A percentile compares a stretch with the other conserved stretches of the same genome.
Conservation (phyloP, 371 early-diverging fungal genomes). For the Mortierella sp. region DNA sequence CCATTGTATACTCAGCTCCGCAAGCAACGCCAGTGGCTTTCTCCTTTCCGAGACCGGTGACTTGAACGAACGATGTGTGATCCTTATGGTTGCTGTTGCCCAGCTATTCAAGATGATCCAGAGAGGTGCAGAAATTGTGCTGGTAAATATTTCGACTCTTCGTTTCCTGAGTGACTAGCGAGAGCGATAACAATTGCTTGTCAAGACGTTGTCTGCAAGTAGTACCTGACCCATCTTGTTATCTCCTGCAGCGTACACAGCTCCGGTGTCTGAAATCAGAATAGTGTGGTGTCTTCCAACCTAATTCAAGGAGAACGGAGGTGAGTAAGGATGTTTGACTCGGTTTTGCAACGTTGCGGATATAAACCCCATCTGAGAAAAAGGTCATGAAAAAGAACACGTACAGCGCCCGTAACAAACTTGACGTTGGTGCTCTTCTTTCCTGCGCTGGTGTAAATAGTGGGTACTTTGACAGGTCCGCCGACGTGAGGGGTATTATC, state of each 20-base stretch:
- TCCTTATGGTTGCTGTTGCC: conserved; percentile 55
- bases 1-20: conserved; percentile 62
- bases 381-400: background rate
- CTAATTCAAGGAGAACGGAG: conserved; percentile 3
- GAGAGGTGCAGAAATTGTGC: background rate
- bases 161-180: background rate
- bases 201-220: background rate
- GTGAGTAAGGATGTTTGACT: background rate
- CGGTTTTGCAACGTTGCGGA: background rate
- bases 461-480: conserved; percentile 57
- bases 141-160: background rate
- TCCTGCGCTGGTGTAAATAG: conserved; percentile 42
- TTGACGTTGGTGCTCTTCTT: conserved; percentile 45
- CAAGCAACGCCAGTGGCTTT: conserved; percentile 57
- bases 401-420: conserved; percentile 57
- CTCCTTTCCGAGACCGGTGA: conserved; percentile 57
- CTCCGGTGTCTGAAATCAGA: conserved; percentile 56
- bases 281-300: conserved; percentile 61
- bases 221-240: conserved; percentile 60
- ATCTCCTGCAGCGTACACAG: conserved; percentile 62
- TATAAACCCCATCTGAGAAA: background rate
- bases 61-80: conserved; percentile 48
- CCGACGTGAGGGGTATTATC: conserved; percentile 50
- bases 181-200: background rate
- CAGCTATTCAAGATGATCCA: conserved; percentile 29